Percentiles rank a stretch among this genome's conserved stretches.
Evolutionary conservation across 345 rosid genomes (phyloP).

Genomic region (Jatropha curcas): DNA sequence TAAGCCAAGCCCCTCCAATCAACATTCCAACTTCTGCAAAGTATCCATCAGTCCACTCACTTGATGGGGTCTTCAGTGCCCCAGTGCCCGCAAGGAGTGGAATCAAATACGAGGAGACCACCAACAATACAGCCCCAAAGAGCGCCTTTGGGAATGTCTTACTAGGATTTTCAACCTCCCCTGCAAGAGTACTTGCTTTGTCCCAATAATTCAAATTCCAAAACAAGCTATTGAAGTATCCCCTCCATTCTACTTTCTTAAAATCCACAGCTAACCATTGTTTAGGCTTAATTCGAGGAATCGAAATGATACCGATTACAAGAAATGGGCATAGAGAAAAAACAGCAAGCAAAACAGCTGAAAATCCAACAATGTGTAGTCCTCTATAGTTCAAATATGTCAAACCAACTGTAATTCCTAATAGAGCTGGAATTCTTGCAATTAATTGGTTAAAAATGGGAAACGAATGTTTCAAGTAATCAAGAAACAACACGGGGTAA

Average conservation of each 20-base stretch:
- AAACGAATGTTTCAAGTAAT: conserved; percentile 83
- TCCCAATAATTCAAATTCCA: conserved; percentile 99
- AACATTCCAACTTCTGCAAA: conserved; percentile 90
- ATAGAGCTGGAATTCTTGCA: conserved; percentile 78
- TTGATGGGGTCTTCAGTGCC: conserved; percentile 45
- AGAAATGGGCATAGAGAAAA: conserved; percentile 79
- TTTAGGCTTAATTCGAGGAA: conserved; percentile 64
- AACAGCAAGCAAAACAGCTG: conserved; percentile 66
- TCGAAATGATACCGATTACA: conserved; percentile 64
- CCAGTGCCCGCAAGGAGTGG: conserved; percentile 90
- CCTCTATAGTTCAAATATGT: conserved; percentile 91
- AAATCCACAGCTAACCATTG: conserved; percentile 73
- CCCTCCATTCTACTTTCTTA: conserved; percentile 76
- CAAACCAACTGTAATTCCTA: conserved; percentile 66
- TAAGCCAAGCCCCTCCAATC: conserved; percentile 89
- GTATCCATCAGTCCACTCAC: conserved; percentile 89
- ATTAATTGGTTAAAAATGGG: conserved; percentile 56
- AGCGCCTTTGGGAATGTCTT: conserved; percentile 88
- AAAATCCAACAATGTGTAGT: conserved; percentile 75
- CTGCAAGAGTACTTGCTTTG: conserved; percentile 90
- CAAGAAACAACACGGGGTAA: conserved; percentile 83
- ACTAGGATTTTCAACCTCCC: conserved; percentile 82
- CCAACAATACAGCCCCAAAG: conserved; percentile 74
- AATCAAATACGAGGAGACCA: conserved; percentile 69
- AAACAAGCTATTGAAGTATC: conserved; percentile 85